Base-by-base conservation (phyloP, 2,329 filamentous ascomycete species). In the Cryphonectria naterciae region DNA sequence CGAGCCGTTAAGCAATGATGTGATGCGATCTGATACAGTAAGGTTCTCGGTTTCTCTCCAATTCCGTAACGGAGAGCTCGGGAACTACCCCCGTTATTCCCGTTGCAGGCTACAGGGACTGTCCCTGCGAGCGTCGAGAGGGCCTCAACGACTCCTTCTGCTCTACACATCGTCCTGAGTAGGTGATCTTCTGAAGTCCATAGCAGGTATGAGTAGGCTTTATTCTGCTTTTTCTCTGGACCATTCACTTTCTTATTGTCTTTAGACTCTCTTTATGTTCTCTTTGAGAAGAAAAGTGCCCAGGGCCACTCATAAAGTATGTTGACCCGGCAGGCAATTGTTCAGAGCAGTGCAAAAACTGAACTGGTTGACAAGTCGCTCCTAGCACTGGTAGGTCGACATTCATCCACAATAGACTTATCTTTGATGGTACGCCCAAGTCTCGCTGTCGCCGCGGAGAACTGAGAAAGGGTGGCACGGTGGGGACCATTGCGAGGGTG, bases 1-100 rank as follows among this genome's bases (percentile, higher is more conserved):
- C 46, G 37, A 41, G 49, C 68, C 11, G n/a, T 65, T 43, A 35
- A 35, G 52, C 63, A 35, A 35, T 65, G 63, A 65, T 41, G 43
- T 32, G 62, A 65, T 35, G 19, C 28, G 25, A 52, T 37, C 62
- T 52, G 62, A 49, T 65, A 37, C 28, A 32, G 28, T 32, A 65
- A 52, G 63, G 15, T 49, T 52, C 28, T n/a, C 6, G 46, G 19
- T 8, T 8, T 8, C 43, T 22, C 46, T 49, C 46, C 22, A 49
- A 19, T 19, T 2, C n/a, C 17, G 39, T 15, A 4, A 41, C 43
- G 32, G 22, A 46, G n/a, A 39, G 35, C 46, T 62, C 19, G 37
- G 41, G 22, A 46, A 32, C 19, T 19, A n/a, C 15, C 39, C 39
- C 8, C 22, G n/a, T 64, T 46, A 64, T 64, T 28, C 25, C 61